phyloP scores from a whole-genome alignment of 805 yeast genomes.

The Candida tibetensis region DNA sequence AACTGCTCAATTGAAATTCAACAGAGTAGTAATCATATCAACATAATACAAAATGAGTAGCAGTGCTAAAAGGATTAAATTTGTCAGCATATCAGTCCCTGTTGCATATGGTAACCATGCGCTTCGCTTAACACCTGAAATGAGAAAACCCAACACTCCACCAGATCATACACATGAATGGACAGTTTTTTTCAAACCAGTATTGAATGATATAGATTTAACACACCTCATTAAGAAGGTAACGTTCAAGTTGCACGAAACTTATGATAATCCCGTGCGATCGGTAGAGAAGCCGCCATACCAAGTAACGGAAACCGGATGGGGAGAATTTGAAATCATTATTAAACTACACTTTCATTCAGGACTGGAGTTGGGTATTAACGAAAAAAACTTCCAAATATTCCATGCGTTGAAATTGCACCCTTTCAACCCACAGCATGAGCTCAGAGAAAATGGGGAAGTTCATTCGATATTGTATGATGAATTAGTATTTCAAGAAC shows the following conservation, averaged over 20 bases:
- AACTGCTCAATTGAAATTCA: neutral
- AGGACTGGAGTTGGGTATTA: conserved; percentile 60
- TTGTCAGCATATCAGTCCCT: conserved; percentile 66
- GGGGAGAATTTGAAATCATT: conserved; percentile 98
- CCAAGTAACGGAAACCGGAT: conserved; percentile 94
- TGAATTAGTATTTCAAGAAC: conserved; percentile 92
- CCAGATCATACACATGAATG: conserved; percentile 91
- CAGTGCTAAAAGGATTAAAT: conserved; percentile 21
- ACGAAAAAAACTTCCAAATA: conserved; percentile 80
- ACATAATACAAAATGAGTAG: conserved; percentile 12
- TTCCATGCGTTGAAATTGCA: conserved; percentile 90
- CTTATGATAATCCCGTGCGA: conserved; percentile 84
- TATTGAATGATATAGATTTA: conserved; percentile 63
- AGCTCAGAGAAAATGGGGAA: conserved; percentile 40
- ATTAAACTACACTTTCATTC: conserved; percentile 81
- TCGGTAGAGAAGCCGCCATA: conserved; percentile 88
- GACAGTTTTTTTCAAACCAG: conserved; percentile 90
- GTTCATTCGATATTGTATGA: conserved; percentile 61
- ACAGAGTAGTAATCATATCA: neutral
- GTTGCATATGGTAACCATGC: conserved; percentile 81
- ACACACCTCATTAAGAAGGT: conserved; percentile 83
- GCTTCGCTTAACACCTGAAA: conserved; percentile 50
- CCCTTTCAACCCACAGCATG: conserved; percentile 61
- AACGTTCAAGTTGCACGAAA: conserved; percentile 92
- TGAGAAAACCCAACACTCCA: conserved; percentile 59